phyloP scores from a whole-genome alignment of 1,284 basidiomycete species.

The Ceratobasidium theobromae region DNA sequence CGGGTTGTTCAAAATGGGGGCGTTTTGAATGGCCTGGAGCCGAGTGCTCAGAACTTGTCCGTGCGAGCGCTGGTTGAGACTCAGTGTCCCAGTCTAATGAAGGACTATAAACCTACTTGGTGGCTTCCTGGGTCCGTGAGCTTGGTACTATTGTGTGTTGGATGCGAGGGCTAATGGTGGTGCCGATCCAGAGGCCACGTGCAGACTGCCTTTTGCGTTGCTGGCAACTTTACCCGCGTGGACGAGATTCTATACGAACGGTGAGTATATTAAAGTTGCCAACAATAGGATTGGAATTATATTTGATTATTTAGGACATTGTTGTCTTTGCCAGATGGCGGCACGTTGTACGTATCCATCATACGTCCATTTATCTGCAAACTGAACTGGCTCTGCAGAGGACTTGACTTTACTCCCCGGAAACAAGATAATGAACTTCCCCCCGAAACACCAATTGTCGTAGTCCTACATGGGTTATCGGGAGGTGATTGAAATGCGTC shows the following conservation, averaged over 20 bases:
- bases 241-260: slow-evolving; percentile 72
- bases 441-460: slow-evolving; percentile 74
- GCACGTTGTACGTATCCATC: slow-evolving; percentile 58
- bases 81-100: slow-evolving; percentile 40
- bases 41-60: not conserved
- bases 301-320: slow-evolving; percentile 51
- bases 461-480: slow-evolving; percentile 84
- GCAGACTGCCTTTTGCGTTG: slow-evolving; percentile 48
- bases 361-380: slow-evolving; percentile 3
- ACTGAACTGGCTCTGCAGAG: slow-evolving; percentile 48
- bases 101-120: slow-evolving; percentile 45
- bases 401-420: slow-evolving; percentile 68
- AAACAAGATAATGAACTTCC: slow-evolving; percentile 54
- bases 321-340: slow-evolving; percentile 65
- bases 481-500: slow-evolving; percentile 57
- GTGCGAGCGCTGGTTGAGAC: slow-evolving; percentile 33
- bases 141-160: not conserved
- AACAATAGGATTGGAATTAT: slow-evolving; percentile 27
- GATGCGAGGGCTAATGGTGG: not conserved
- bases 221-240: slow-evolving; percentile 62
- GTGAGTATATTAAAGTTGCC: slow-evolving; percentile 44
- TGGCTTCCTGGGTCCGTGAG: slow-evolving; percentile 40
- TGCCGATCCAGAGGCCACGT: slow-evolving; percentile 44
- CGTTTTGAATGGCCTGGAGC: not conserved
- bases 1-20: not conserved